Conservation (phyloP, 106 monocot species). For the Allium sativum region DNA sequence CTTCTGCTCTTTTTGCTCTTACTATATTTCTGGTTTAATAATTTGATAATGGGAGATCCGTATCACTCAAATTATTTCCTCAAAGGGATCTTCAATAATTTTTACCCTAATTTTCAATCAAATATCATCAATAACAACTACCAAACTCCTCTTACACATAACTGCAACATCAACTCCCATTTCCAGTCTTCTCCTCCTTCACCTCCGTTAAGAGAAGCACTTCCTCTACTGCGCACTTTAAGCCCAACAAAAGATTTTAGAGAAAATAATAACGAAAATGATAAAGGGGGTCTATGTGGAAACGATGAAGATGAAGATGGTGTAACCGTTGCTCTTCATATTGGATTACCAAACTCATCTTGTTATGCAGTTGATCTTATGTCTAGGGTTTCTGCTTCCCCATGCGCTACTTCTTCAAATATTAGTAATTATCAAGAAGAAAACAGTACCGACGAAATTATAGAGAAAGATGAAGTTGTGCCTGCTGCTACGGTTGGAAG, state of each 20-base stretch:
- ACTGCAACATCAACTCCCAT: neutral
- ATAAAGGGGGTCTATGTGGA: neutral
- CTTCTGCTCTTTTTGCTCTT: neutral
- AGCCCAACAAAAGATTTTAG: conserved; percentile 7
- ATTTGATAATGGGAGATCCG: conserved; percentile 40
- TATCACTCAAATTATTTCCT: conserved; percentile 30
- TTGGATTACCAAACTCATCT: conserved; percentile 38
- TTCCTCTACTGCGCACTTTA: conserved; percentile 12
- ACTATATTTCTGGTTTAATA: neutral
- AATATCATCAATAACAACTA: neutral
- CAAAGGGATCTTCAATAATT: conserved; percentile 24
- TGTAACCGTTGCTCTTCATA: conserved; percentile 50
- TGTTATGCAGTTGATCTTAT: conserved; percentile 26
- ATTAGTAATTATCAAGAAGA: conserved; percentile 3
- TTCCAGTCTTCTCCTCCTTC: conserved; percentile 15
- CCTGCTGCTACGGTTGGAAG: conserved; percentile 33
- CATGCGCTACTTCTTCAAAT: neutral
- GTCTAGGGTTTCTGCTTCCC: conserved; percentile 16
- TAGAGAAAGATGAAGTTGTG: conserved; percentile 8
- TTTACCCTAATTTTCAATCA: neutral
- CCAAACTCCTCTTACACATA: conserved; percentile 12
- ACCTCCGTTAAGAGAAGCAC: conserved; percentile 23
- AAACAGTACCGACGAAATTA: conserved; percentile 10
- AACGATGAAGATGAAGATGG: conserved; percentile 21
- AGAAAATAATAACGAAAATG: neutral